A percentile compares a stretch with the other conserved stretches of the same genome.
phyloP scores from a whole-genome alignment of 208 protist species.

The Leishmania tarentolae region DNA sequence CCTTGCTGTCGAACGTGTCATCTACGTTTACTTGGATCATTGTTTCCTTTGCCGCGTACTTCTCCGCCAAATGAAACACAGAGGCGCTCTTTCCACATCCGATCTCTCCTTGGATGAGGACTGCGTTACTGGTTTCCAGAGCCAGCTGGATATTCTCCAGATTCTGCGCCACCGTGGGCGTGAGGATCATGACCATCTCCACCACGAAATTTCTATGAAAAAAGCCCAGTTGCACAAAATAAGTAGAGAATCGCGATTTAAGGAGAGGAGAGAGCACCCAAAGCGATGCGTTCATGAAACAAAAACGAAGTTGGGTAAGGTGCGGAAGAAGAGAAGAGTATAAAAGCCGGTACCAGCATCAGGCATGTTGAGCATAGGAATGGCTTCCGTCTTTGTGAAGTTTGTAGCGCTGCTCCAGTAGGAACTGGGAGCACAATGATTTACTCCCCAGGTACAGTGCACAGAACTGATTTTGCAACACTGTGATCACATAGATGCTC shows the following conservation, averaged over 20 bases:
- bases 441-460: not conserved
- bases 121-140: conserved; percentile 65
- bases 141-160: conserved; percentile 66
- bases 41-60: conserved; percentile 57
- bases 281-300: not conserved
- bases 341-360: not conserved
- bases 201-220: not conserved
- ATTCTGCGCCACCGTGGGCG: conserved; percentile 65
- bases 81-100: conserved; percentile 85
- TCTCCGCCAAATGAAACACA: conserved; percentile 63
- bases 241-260: not conserved
- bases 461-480: not conserved
- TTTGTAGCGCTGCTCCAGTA: not conserved
- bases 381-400: not conserved
- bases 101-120: conserved; percentile 88
- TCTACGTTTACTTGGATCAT: conserved; percentile 95
- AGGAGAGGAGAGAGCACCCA: not conserved
- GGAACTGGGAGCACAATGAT: not conserved
- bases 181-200: conserved; percentile 54
- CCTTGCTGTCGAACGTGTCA: conserved; percentile 98
- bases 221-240: not conserved
- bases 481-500: not conserved
- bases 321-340: not conserved
- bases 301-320: not conserved
- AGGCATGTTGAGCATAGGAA: not conserved